Base-by-base conservation (phyloP, 2,329 filamentous ascomycete species). In the Paraphaeosphaeria sporulosa region DNA sequence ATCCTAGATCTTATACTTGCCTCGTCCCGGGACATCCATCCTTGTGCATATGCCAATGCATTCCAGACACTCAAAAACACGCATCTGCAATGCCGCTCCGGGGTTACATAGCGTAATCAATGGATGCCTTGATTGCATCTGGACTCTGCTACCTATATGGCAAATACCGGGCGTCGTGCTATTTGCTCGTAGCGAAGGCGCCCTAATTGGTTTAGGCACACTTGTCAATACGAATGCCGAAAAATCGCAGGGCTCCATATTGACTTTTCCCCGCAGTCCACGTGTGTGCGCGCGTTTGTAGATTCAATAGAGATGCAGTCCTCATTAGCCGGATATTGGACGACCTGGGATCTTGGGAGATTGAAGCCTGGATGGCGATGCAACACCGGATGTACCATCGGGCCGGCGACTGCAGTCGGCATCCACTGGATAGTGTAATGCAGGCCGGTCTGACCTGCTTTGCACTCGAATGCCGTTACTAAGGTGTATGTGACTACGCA, bases 211-310 rank as follows among this genome's bases (percentile, higher is more conserved):
- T n/a, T 47, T 55, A 19, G 15, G 42, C n/a, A 10, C 40, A 5
- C 12, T 19, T 5, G n/a, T 23, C 7, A 36, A 30, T 23, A 38
- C 38, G n/a, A 47, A 7, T 55, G 53, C 53, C 53, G 43, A 38
- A 38, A n/a, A n/a, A 12, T n/a, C 17, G 30, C 10, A 10, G 19
- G 19, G n/a, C 19, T 19, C 25, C 6, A 42, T 40, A 49, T 56
- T 56, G 32, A 42, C 30, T 46, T 49, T 46, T 56, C 54, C 54
- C 44, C 54, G 44, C 54, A 49, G 23, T 42, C 32, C 44, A 56
- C 53, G 42, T 48, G 30, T 36, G 21, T 32, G 19, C 15, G 19
- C 12, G 46, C 36, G 15, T 13, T 23, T 52, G 34, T 23, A 23
- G 47, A 58, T 47, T 21, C 36, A 15, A 38, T 46, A 25, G 23